Conservation (phyloP, 1,284 basidiomycete genomes). For the Coniferiporia weirii region DNA sequence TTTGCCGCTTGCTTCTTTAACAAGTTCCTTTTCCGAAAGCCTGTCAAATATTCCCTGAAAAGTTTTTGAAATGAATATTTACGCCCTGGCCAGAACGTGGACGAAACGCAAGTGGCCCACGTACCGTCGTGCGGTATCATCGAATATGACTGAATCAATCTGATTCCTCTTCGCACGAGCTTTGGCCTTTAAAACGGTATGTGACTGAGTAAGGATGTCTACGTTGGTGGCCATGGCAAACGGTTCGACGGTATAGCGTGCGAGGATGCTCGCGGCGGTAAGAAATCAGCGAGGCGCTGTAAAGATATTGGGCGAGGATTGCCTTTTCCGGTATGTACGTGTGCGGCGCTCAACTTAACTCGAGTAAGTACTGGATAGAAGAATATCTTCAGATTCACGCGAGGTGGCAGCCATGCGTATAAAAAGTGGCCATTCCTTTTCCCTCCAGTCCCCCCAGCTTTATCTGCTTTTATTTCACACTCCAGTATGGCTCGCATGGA, state of each 20-base stretch:
- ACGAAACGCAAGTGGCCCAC: conserved; percentile 21
- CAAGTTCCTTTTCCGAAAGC: conserved; percentile 82
- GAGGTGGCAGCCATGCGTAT: neutral
- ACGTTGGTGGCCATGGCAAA: conserved; percentile 37
- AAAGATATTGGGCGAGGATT: neutral
- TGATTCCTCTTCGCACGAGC: conserved; percentile 51
- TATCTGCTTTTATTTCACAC: neutral
- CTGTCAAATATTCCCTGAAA: conserved; percentile 74
- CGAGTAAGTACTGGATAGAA: neutral
- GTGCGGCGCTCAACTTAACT: neutral
- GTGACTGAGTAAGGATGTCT: conserved; percentile 52
- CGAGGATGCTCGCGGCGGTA: neutral
- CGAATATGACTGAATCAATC: conserved; percentile 69
- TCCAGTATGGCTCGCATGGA: neutral
- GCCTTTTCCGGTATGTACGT: neutral
- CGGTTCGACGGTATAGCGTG: neutral
- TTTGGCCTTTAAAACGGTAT: conserved; percentile 57
- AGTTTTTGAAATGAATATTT: conserved; percentile 8
- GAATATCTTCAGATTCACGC: neutral
- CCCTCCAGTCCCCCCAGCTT: neutral
- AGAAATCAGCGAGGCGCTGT: neutral
- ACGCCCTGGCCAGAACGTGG: conserved; percentile 2
- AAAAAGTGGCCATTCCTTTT: neutral
- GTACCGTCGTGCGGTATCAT: conserved; percentile 70
- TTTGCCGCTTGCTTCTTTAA: conserved; percentile 67